Conservation (phyloP, 2,329 filamentous ascomycete genomes). For the Arthrobotrys megalospora region DNA sequence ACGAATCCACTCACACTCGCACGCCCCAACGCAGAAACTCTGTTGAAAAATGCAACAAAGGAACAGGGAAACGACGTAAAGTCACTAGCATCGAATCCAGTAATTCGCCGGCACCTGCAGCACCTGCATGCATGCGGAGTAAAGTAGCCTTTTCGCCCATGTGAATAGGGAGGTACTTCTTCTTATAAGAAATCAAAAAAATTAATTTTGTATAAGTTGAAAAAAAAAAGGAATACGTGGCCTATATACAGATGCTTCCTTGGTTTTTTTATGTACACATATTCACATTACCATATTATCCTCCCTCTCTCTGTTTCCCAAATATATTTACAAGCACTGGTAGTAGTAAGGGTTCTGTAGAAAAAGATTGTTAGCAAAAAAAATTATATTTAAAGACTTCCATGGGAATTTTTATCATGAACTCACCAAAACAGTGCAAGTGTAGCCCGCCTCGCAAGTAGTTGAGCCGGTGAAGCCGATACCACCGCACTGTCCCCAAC, state of each 20-base stretch:
- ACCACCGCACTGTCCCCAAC: conserved; percentile 66
- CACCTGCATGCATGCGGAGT: too few relatives aligned
- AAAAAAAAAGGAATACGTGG: not conserved
- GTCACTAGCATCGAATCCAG: too few relatives aligned
- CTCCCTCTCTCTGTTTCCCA: not conserved
- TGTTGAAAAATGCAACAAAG: not conserved
- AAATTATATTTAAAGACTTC: conserved; percentile 3
- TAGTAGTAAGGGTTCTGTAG: conserved; percentile 64
- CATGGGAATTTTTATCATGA: not conserved
- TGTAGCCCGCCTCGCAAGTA: conserved; percentile 62
- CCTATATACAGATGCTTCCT: conserved; percentile 10
- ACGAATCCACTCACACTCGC: not conserved
- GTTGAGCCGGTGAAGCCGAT: conserved; percentile 64
- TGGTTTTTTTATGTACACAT: not conserved
- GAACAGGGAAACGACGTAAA: not conserved
- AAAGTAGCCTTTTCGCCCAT: too few relatives aligned
- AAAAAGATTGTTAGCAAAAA: conserved; percentile 23
- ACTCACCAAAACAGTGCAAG: conserved; percentile 44
- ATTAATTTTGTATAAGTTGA: too few relatives aligned
- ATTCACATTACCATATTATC: conserved; percentile 3
- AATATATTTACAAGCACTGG: conserved; percentile 64
- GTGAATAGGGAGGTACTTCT: too few relatives aligned
- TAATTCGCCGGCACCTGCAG: too few relatives aligned
- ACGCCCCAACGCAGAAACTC: not conserved
- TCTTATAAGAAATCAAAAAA: too few relatives aligned